These are phyloP conservation scores for Udeniomyces megalosporus DNA, from an alignment of 768 basidiomycete species.

Conservation along the genomic window DNA sequence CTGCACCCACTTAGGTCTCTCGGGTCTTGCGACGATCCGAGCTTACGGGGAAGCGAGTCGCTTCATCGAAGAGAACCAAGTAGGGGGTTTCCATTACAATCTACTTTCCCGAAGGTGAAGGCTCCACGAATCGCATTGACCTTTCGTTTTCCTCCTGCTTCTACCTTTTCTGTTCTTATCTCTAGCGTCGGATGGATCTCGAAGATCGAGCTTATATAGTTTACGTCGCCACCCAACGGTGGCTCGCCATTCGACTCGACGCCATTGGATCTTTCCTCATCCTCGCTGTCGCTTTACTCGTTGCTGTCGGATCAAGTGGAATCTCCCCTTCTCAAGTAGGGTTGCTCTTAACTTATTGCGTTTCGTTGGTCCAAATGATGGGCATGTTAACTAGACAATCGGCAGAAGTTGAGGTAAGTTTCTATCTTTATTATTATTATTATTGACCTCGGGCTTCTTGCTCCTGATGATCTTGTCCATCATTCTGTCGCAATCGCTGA, in stretches of 20 bases:
- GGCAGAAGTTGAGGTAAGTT: neutral
- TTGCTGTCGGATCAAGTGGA: conserved; percentile 27
- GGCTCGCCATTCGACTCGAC: conserved; percentile 8
- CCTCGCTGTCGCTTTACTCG: conserved; percentile 31
- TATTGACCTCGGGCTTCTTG: too few species aligned
- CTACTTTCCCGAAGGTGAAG: neutral
- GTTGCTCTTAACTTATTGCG: conserved; percentile 37
- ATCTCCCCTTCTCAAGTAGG: conserved; percentile 71
- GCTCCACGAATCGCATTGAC: neutral
- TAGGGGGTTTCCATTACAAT: neutral
- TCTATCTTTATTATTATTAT: too few species aligned
- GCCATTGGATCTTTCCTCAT: conserved; percentile 24
- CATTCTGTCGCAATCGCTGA: neutral
- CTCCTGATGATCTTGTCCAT: neutral
- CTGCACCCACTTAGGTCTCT: too few species aligned
- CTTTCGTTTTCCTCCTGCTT: neutral
- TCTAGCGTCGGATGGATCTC: conserved; percentile 2
- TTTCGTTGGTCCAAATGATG: conserved; percentile 4
- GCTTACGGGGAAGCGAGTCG: conserved; percentile 6
- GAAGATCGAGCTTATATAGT: conserved; percentile 4
- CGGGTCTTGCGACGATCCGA: conserved; percentile 7
- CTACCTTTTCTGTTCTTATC: neutral
- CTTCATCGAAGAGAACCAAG: conserved; percentile 6
- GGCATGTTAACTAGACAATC: conserved; percentile 8
- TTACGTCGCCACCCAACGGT: conserved; percentile 6